Base-by-base conservation (phyloP, 2,329 filamentous ascomycete genomes). In the Pseudogymnoascus sp. region DNA sequence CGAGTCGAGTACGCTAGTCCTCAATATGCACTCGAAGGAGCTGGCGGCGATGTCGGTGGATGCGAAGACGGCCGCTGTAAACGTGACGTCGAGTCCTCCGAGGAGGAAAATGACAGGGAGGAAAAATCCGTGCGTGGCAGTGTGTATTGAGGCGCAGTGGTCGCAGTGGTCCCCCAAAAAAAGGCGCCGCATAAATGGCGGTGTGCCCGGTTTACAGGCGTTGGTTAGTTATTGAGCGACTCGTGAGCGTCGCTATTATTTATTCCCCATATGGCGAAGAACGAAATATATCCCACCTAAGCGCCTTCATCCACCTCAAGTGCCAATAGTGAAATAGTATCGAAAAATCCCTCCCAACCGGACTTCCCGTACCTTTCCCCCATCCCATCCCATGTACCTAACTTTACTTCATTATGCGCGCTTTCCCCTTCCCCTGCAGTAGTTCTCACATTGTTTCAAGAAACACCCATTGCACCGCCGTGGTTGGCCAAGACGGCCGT, bases 1-100 rank as follows among this genome's bases (percentile, higher is more conserved):
- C 83, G 88, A 70, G 81, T 90, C 59, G 88, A 90, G 78, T 91
- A 82, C 75, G 85, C 85, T 73, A 78, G 79, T 66, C 82, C 85
- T 63, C 83, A 84, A 64, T 75, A 78, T 69, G 80, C 80, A 69
- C 78, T 79, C 67, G 75, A 76, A 65, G 75, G 76, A 52, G 75
- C 76, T 59, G 71, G 77, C 65, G 77, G 80, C 67, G 75, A 78
- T 62, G 75, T 78, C 60, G 74, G 77, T 62, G 74, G 72, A 62
- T 71, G 74, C 67, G 72, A 76, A 41, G 76, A 75, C 49, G 72
- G 77, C 52, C 69, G 75, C 12, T 72, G 71, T 62, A 65, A 67
- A 3, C 63, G 67, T 61, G 69, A 69, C 41, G 64, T 67, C 14
- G 41, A 43, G 40, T 18, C 18, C 18, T 21, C 18, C 4, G 40